Conservation (phyloP, 345 rosid genomes). For the Melaleuca alternifolia region DNA sequence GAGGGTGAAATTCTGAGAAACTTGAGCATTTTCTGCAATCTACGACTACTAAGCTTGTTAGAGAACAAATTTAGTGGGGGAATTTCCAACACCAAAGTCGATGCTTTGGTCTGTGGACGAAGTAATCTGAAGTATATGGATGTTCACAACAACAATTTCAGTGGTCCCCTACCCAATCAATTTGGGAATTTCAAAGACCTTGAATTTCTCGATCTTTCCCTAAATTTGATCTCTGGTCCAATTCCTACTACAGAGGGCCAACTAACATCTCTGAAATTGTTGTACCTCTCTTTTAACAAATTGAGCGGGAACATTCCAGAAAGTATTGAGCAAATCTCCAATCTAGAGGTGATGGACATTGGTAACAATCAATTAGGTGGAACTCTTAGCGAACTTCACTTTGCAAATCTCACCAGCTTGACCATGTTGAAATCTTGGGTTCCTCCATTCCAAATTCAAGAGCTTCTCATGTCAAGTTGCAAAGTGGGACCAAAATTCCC, state of each 20-base stretch:
- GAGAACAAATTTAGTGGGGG: not conserved
- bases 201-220: not conserved
- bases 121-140: not conserved
- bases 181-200: not conserved
- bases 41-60: rapidly evolving
- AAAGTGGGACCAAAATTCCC: rapidly evolving
- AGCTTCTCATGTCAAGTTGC: not conserved
- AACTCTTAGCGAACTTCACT: slow-evolving; percentile 3
- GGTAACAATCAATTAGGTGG: slow-evolving; percentile 3
- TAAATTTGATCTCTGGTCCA: not conserved
- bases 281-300: slow-evolving; percentile 2
- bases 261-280: not conserved
- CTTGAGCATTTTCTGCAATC: not conserved
- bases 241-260: slow-evolving; percentile 5
- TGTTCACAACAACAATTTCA: not conserved
- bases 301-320: slow-evolving; percentile 9
- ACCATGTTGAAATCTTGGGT: rapidly evolving
- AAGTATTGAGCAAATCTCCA: slow-evolving; percentile 1
- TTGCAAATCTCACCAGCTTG: slow-evolving; percentile 8
- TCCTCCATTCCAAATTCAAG: not conserved
- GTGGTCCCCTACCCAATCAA: slow-evolving; percentile 6
- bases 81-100: rapidly evolving
- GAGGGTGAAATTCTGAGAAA: not conserved
- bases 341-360: not conserved
- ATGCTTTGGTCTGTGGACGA: not conserved